Evolutionary conservation across 2,329 filamentous ascomycete genomes (phyloP), one percentile per base, ranked within the genome.

Genomic region (Alternaria postmessia): DNA sequence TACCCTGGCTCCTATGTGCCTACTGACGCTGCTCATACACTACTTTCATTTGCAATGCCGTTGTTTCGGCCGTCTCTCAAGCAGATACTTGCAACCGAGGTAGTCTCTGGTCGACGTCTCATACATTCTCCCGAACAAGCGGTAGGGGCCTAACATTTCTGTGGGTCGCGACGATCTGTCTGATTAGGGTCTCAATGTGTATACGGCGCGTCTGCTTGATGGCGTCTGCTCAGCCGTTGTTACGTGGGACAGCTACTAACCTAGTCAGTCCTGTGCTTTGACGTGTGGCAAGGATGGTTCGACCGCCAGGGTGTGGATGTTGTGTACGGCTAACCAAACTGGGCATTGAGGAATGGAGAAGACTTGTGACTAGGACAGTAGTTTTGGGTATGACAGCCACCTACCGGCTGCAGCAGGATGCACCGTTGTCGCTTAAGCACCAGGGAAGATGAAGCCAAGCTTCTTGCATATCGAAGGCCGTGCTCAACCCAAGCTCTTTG

Each of bases 401-500:
- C 47, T 38, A 36, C 34, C 55, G 38, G 53, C 44, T 43, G 36
- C 41, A 42, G 58, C 46, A 22, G 49, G 56, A 67, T 44, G 57
- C 48, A 47, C 47, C 44, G 26, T 32, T 26, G 26, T 55, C n/a
- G 51, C 20, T 16, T 43, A 26, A 43, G 44, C 30, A 20, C 24
- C 30, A 24, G 26, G 47, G 38, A 38, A 51, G 49, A 41, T 18
- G 24, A 41, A 51, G 53, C 36, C 57, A 46, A 51, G 54, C 46
- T 59, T 30, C 39, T 43, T 54, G 51, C 52, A 59, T 41, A 41
- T 51, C 41, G 28, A 32, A 58, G 51, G 30, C 61, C 55, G 57
- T 63, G 61, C 57, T 48, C 55, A 47, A 39, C 57, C 46, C 58
- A 58, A 55, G 48, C 55, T 56, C 65, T 68, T 68, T 66, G 62